These are phyloP conservation scores for Purshia tridentata DNA, from an alignment of 306 rosid genomes.

Conservation along the genomic window DNA sequence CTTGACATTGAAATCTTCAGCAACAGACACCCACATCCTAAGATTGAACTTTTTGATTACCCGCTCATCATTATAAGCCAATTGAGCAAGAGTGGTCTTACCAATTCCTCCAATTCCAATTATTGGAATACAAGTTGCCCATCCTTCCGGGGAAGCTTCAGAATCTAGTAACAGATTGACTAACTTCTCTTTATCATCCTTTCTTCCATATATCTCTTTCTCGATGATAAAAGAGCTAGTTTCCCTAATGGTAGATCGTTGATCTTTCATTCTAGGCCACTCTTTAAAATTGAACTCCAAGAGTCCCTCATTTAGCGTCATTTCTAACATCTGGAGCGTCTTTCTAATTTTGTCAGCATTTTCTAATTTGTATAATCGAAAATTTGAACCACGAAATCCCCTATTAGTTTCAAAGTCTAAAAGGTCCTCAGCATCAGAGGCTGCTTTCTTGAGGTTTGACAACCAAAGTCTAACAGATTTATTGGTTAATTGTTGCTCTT, in stretches of 20 bases:
- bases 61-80: not conserved
- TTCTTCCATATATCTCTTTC: conserved; percentile 1
- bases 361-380: not conserved
- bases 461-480: conserved; percentile 10
- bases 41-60: not conserved
- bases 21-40: conserved; percentile 3
- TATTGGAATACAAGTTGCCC: not conserved
- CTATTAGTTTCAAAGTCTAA: not conserved
- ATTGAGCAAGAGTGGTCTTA: not conserved
- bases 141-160: not conserved
- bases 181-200: conserved; percentile 11
- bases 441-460: not conserved
- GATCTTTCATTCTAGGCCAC: not conserved
- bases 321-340: not conserved
- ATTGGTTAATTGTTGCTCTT: conserved; percentile 8
- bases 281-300: not conserved
- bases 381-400: not conserved
- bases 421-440: not conserved
- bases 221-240: conserved; percentile 2
- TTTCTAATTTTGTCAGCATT: not conserved
- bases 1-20: not conserved
- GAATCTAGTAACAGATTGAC: not conserved
- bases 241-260: not conserved
- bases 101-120: too few relatives aligned
- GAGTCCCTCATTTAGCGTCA: not conserved